A percentile compares a stretch with the other conserved stretches of the same genome.
Evolutionary conservation across 75 land plant genomes (phyloP).

Genomic region (Cunninghamia lanceolata): DNA sequence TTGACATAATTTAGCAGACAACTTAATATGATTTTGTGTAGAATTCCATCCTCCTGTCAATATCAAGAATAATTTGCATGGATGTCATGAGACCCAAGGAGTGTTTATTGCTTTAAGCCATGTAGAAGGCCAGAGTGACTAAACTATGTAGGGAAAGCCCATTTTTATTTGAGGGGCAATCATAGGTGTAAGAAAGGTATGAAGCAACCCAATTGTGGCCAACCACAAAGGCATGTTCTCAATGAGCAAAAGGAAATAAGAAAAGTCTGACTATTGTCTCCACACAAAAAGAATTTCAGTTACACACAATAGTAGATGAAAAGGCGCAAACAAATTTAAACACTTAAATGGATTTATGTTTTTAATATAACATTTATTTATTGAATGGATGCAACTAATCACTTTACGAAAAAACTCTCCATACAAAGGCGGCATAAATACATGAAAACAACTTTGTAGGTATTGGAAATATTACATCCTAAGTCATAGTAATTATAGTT

Average conservation of each 20-base stretch:
- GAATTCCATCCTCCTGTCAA: not conserved
- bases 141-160: no score
- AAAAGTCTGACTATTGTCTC: not conserved
- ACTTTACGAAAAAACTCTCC: not conserved
- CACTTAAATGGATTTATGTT: not conserved
- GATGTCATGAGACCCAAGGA: not conserved
- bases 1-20: not conserved
- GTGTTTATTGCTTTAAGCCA: no score
- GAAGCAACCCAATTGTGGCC: constrained; percentile 26
- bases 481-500: no score
- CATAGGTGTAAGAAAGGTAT: constrained; percentile 9
- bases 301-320: not conserved
- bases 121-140: no score
- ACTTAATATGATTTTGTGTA: not conserved
- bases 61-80: not conserved
- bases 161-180: no score
- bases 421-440: not conserved
- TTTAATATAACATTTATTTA: no score
- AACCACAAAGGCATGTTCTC: constrained; percentile 20
- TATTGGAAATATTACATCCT: no score
- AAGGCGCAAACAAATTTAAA: not conserved
- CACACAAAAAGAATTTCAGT: not conserved
- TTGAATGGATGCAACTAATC: not conserved
- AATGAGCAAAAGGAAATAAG: not conserved
- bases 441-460: not conserved